A percentile compares a stretch with the other conserved stretches of the same genome.
Conservation (phyloP, 352 stramenopile genomes). For the Phytophthora cryptogea region DNA sequence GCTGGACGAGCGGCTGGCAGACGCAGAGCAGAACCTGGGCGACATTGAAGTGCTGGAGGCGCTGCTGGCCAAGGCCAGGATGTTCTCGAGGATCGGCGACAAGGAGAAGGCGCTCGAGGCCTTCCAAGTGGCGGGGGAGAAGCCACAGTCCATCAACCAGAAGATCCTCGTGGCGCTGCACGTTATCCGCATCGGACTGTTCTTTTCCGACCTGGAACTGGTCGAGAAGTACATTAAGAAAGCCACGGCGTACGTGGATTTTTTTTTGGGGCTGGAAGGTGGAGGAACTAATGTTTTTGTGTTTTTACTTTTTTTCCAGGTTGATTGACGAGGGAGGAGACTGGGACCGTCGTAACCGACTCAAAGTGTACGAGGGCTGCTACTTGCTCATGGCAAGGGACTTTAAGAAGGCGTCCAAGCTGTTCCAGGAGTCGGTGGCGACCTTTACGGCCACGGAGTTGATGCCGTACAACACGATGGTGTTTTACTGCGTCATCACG, state of each 20-base stretch:
- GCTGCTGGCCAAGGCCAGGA: slow-evolving; percentile 92
- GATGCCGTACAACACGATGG: slow-evolving; percentile 97
- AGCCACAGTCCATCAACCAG: slow-evolving; percentile 97
- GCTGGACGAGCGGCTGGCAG: slow-evolving; percentile 88
- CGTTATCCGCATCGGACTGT: slow-evolving; percentile 88
- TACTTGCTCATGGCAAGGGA: slow-evolving; percentile 94
- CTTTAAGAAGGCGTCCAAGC: slow-evolving; percentile 91
- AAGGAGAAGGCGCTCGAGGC: slow-evolving; percentile 91
- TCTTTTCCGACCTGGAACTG: slow-evolving; percentile 85
- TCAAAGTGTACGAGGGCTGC: slow-evolving; percentile 98
- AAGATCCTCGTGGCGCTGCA: slow-evolving; percentile 98
- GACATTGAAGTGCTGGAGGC: slow-evolving; percentile 98
- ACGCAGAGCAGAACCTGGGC: slow-evolving; percentile 95
- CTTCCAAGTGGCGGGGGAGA: slow-evolving; percentile 91
- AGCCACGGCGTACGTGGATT: slow-evolving; percentile 62
- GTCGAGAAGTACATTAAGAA: slow-evolving; percentile 90
- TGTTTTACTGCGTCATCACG: slow-evolving; percentile 97
- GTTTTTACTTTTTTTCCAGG: slow-evolving; percentile 29
- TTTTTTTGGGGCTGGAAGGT: not conserved
- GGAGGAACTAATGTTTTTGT: not conserved
- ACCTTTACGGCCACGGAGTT: slow-evolving; percentile 99
- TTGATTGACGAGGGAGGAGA: slow-evolving; percentile 96
- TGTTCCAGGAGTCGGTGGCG: slow-evolving; percentile 97
- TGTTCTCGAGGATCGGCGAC: slow-evolving; percentile 94
- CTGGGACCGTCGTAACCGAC: slow-evolving; percentile 98